A percentile compares a stretch with the other conserved stretches of the same genome.
Conservation (phyloP, 306 rosid species). For the Pueraria montana region DNA sequence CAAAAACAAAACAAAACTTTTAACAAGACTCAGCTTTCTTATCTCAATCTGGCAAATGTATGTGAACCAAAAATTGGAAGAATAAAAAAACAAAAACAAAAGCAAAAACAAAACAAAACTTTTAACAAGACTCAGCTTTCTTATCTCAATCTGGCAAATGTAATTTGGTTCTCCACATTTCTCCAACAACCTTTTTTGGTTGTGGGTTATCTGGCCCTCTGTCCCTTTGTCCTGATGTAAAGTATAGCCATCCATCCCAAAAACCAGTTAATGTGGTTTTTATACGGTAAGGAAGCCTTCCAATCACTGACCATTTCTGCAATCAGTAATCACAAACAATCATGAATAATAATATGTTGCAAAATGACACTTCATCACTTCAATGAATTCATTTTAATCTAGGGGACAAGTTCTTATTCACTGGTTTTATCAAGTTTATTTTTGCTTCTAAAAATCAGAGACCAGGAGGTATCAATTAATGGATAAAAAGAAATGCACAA, state of each 20-base stretch:
- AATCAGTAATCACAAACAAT: conserved; percentile 6
- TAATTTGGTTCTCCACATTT: conserved; percentile 87
- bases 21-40: neutral
- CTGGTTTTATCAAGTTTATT: conserved; percentile 10
- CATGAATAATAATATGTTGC: neutral
- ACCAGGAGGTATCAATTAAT: conserved; percentile 4
- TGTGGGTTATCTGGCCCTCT: conserved; percentile 94
- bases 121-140: neutral
- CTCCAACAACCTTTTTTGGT: conserved; percentile 74
- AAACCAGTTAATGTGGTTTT: conserved; percentile 85
- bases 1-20: neutral
- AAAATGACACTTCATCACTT: conserved; percentile 3
- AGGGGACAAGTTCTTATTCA: neutral
- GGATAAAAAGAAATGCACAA: conserved; percentile 22
- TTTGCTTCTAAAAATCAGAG: conserved; percentile 9
- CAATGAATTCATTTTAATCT: neutral
- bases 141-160: conserved; percentile 43
- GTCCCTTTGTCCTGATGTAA: conserved; percentile 93
- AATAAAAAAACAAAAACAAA: too few relatives aligned
- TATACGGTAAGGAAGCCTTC: conserved; percentile 88
- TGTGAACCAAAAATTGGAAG: too few relatives aligned
- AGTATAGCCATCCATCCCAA: conserved; percentile 90
- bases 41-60: conserved; percentile 48
- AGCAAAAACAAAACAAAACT: neutral
- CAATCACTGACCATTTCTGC: conserved; percentile 94